Percentiles rank a stretch among this genome's conserved stretches.
phyloP scores from a whole-genome alignment of 2,329 filamentous ascomycete genomes.

The Bipolaris bicolor region DNA sequence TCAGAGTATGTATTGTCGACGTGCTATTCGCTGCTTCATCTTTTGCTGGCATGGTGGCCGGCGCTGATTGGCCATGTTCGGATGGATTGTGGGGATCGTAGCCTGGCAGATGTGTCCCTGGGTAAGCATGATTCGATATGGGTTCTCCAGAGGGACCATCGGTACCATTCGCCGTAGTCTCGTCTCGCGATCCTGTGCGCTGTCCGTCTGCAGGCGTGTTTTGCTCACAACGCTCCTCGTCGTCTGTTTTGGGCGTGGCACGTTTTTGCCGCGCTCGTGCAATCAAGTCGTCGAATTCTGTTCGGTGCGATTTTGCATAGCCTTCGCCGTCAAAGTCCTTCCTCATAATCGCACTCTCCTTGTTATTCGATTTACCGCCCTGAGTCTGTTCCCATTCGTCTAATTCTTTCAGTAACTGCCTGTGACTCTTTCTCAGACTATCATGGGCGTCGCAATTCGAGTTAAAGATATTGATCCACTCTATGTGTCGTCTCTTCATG shows the following conservation, averaged over 20 bases:
- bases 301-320: conserved; percentile 75
- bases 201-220: conserved; percentile 10
- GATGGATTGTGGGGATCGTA: conserved; percentile 18
- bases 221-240: conserved; percentile 18
- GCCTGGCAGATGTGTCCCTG: conserved; percentile 2
- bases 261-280: conserved; percentile 71
- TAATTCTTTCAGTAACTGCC: conserved; percentile 77
- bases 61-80: conserved; percentile 33
- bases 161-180: conserved; percentile 7
- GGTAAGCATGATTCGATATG: conserved; percentile 3
- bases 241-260: conserved; percentile 37
- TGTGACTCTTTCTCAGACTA: conserved; percentile 66
- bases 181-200: neutral
- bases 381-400: conserved; percentile 87
- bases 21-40: conserved; percentile 27
- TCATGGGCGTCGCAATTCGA: conserved; percentile 87
- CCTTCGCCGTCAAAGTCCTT: conserved; percentile 86
- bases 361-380: conserved; percentile 60
- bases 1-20: conserved; percentile 15
- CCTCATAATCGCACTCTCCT: conserved; percentile 66
- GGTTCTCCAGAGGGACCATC: neutral
- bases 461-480: conserved; percentile 97
- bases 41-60: conserved; percentile 31
- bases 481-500: conserved; percentile 80
- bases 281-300: conserved; percentile 80